Evolutionary conservation across 176 grass and related monocot species (phyloP).

Genomic region (Raddia distichophylla): DNA sequence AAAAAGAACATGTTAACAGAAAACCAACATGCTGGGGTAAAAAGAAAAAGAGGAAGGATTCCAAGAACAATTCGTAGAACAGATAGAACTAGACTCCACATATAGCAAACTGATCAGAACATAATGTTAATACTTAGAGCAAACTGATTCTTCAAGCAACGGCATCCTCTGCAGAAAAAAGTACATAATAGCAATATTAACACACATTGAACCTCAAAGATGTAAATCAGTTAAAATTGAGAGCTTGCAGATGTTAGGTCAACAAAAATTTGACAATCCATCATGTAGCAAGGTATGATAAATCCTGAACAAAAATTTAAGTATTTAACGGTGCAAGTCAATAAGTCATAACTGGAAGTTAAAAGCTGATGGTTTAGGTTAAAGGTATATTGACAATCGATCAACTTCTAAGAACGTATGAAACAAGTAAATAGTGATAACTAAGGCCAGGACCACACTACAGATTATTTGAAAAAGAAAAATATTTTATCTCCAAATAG

Average conservation of each 20-base stretch:
- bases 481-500: background rate
- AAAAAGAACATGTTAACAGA: background rate
- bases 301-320: background rate
- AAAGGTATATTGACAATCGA: background rate
- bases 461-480: background rate
- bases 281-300: background rate
- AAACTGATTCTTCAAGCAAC: conserved; percentile 63
- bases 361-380: background rate
- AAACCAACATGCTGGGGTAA: background rate
- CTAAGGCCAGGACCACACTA: background rate
- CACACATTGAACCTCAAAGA: conserved; percentile 18
- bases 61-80: background rate
- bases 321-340: background rate
- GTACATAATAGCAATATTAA: conserved; percentile 14
- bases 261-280: conserved; percentile 9
- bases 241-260: conserved; percentile 9
- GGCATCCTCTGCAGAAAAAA: conserved; percentile 54
- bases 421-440: conserved; percentile 5
- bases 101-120: conserved; percentile 68
- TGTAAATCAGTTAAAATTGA: conserved; percentile 30
- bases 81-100: conserved; percentile 30
- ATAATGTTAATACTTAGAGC: conserved; percentile 52
- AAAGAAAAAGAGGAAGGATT: background rate
- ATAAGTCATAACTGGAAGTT: background rate
- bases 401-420: conserved; percentile 4